Base-by-base conservation (phyloP, 2,329 filamentous ascomycete species). In the Phialocephala subalpina region DNA sequence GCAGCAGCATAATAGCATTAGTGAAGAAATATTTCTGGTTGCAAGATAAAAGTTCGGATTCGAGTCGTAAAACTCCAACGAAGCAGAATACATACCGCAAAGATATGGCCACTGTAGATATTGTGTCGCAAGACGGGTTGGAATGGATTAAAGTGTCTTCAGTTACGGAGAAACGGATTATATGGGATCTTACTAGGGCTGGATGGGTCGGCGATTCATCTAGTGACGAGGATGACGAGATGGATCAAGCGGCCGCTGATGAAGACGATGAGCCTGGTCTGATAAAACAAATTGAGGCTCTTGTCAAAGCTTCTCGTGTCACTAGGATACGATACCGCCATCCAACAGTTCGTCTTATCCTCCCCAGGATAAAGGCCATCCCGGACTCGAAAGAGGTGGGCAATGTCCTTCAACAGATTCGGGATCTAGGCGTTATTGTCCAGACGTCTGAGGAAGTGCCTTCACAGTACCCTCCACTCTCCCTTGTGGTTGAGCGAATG, bases 71-170 rank as follows among this genome's bases (percentile, higher is more conserved):
- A 27, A 35, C 35, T 68, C 58, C 62, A 70, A 49, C 49, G 3
- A 53, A 18, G 18, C 62, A 60, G 36, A 53, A 58, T 25, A 47
- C 52, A 55, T 57, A 68, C 25, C 68, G 60, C 55, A 38, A 60
- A 29, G 53, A 69, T 25, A 82, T 82, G 67, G 86, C 86, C 0
- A 78, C 86, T 60, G 87, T 91, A 3, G 90, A 92, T 77, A 85
- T 91, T 55, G 85, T 92, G 29, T 83, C 87, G 1, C 81, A 87
- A 63, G 83, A 87, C 74, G 90, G 90, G 12, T 78, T 83, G 64
- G 83, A 88, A 72, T 92, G 90, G 90, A 83, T 89, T 62, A 91
- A 91, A 75, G 85, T 92, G 1, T 90, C 87, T 5, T 89, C 88
- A 4, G 80, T 90, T 27, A 89, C 87, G 0, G 85, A 90, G 69